Base-by-base conservation (phyloP, 345 rosid genomes). In the Theobroma cacao region DNA sequence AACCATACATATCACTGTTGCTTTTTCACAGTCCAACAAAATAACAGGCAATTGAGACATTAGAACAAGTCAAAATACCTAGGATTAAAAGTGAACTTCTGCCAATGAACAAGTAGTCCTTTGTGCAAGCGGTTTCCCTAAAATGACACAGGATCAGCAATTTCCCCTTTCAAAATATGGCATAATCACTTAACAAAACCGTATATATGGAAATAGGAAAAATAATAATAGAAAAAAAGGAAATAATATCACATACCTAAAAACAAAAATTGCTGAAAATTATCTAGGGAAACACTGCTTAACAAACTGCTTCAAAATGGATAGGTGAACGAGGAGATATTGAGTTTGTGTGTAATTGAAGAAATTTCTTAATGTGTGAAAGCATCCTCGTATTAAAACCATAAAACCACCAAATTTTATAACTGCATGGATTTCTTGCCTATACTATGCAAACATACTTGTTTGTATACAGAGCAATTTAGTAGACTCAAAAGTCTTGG, bases 81-180 rank as follows among this genome's bases (percentile, higher is more conserved):
- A 77, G 98, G 98, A 87, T 94, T 96, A 88, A 94, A 91, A 36
- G 95, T 91, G 88, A 94, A 94, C 86, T 91, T 96, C 88, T 94
- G 95, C 98, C 98, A 91, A 85, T 94, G 98, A 84, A 83, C 94
- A 84, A 94, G 84, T 77, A 97, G 89, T 81, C 91, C 94, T 85
- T 91, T 93, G 79, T 93, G 89, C 75, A 94, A 84, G 84, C 93
- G 89, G 45, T 89, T 92, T 81, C 99, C 98, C 98, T 94, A 77
- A 30, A 84, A 85, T 28, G 81, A 78, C 7, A 31, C 26, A 82
- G 58, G 28, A 34, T 24, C 12, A 79, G 48, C 34, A 62, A 47
- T 59, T 30, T 70, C n/a, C 14, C 43, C 67, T 59, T 45, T 26
- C 63, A 34, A 24, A 65, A 45, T 15, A 24, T 26, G 38, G 74